Conservation (phyloP, 768 basidiomycete genomes). For the Naganishia vaughanmartiniae region DNA sequence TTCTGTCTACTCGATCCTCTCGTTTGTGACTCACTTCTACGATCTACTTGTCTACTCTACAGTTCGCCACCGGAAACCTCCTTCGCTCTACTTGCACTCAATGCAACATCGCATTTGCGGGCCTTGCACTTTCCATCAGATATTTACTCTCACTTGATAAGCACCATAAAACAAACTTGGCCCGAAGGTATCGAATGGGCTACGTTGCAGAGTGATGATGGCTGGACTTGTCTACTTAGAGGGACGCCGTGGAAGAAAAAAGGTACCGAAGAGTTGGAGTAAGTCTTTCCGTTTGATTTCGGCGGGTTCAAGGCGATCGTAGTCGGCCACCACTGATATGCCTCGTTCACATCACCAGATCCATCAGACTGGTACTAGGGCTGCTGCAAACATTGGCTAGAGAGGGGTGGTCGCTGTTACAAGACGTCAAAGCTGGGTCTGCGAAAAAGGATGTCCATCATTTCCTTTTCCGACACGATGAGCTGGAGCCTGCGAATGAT, state of each 20-base stretch:
- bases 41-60: not conserved
- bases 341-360: not conserved
- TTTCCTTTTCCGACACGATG: conserved; percentile 21
- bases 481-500: not conserved
- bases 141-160: conserved; percentile 9
- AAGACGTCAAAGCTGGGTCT: conserved; percentile 20
- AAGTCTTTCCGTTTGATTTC: not conserved
- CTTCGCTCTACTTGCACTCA: conserved; percentile 22
- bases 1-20: no score
- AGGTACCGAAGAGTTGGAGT: conserved; percentile 22
- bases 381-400: conserved; percentile 1
- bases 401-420: conserved; percentile 21
- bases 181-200: conserved; percentile 20
- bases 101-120: not conserved
- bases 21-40: no score
- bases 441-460: conserved; percentile 14
- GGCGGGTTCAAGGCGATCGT: not conserved
- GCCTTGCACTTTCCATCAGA: conserved; percentile 18
- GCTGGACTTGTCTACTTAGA: conserved; percentile 8
- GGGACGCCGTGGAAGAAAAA: conserved; percentile 28
- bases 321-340: no score
- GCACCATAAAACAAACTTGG: conserved; percentile 11
- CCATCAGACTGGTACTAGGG: conserved; percentile 20
- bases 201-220: conserved; percentile 20
- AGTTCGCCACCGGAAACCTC: conserved; percentile 1